Conservation (phyloP, 2,329 filamentous ascomycete species). For the Monilinia polystroma region DNA sequence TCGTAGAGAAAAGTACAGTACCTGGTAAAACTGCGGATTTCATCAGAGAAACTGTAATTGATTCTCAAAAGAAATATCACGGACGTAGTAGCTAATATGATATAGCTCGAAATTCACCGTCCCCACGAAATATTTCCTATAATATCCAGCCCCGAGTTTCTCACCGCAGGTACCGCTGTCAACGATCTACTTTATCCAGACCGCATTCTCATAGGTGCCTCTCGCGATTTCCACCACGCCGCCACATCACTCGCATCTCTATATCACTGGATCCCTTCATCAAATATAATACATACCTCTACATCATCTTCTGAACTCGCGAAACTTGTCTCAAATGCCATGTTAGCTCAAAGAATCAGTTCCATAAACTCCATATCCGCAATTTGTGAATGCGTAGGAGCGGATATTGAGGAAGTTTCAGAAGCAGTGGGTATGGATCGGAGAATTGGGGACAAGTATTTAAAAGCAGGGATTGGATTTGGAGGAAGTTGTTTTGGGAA, state of each 20-base stretch:
- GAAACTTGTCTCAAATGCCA: constrained; percentile 76
- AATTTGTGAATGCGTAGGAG: constrained; percentile 73
- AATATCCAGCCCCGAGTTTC: constrained; percentile 78
- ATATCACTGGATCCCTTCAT: constrained; percentile 70
- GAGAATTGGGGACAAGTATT: constrained; percentile 70
- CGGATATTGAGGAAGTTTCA: constrained; percentile 72
- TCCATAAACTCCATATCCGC: constrained; percentile 81
- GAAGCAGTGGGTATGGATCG: constrained; percentile 66
- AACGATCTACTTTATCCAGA: constrained; percentile 69
- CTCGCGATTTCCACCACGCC: constrained; percentile 46
- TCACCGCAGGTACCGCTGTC: constrained; percentile 75
- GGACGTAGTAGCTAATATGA: constrained; percentile 32
- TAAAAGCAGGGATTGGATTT: constrained; percentile 74
- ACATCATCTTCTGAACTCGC: constrained; percentile 76
- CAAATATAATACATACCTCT: constrained; percentile 69
- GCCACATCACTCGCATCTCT: constrained; percentile 63
- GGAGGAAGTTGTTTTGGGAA: constrained; percentile 82
- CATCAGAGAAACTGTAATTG: constrained; percentile 62
- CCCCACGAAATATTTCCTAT: constrained; percentile 70
- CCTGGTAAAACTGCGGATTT: constrained; percentile 72
- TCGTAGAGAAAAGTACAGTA: constrained; percentile 81
- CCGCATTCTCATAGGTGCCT: constrained; percentile 72
- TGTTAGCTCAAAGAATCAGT: constrained; percentile 77
- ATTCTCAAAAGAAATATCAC: constrained; percentile 10
- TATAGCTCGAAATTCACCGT: constrained; percentile 55